Percentiles rank a stretch among this genome's conserved stretches.
Evolutionary conservation across 1,284 basidiomycete species (phyloP).

Genomic region (Leccinum subrobustum): DNA sequence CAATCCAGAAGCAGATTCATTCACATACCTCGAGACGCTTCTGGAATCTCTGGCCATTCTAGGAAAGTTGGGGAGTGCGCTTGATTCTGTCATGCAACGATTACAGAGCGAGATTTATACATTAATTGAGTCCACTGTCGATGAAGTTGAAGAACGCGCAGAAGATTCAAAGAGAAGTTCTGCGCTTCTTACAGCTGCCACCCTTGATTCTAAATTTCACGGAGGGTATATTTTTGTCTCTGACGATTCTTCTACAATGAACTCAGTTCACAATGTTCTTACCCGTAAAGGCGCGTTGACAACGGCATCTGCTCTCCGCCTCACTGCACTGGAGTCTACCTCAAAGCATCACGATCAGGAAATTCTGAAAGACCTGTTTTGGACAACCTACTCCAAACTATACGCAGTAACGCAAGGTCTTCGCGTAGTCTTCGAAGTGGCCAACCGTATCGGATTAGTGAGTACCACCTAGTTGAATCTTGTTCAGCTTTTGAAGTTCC

Average conservation of each 20-base stretch:
- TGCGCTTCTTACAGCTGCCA: constrained; percentile 30
- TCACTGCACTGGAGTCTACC: constrained; percentile 77
- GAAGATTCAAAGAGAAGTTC: constrained; percentile 68
- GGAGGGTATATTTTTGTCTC: constrained; percentile 52
- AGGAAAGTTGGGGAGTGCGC: constrained; percentile 82
- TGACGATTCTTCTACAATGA: constrained; percentile 27
- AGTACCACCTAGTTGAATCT: constrained; percentile 32
- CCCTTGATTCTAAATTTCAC: constrained; percentile 37
- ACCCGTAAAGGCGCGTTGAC: constrained; percentile 26
- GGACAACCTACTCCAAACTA: constrained; percentile 97
- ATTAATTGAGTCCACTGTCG: constrained; percentile 84
- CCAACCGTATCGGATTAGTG: constrained; percentile 84
- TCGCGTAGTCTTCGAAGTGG: constrained; percentile 89
- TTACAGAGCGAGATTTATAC: constrained; percentile 83
- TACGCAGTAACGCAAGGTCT: constrained; percentile 95
- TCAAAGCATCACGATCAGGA: constrained; percentile 79
- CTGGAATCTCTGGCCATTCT: constrained; percentile 91
- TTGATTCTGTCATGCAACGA: constrained; percentile 86
- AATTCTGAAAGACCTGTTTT: constrained; percentile 91
- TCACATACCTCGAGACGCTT: constrained; percentile 91
- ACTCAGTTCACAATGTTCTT: constrained; percentile 11
- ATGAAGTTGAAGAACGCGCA: constrained; percentile 87
- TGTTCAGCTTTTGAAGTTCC: neutral
- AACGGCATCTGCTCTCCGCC: constrained; percentile 54
- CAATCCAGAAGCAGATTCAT: constrained; percentile 93